phyloP scores from a whole-genome alignment of 208 protist genomes.

The Leishmania arabica region DNA sequence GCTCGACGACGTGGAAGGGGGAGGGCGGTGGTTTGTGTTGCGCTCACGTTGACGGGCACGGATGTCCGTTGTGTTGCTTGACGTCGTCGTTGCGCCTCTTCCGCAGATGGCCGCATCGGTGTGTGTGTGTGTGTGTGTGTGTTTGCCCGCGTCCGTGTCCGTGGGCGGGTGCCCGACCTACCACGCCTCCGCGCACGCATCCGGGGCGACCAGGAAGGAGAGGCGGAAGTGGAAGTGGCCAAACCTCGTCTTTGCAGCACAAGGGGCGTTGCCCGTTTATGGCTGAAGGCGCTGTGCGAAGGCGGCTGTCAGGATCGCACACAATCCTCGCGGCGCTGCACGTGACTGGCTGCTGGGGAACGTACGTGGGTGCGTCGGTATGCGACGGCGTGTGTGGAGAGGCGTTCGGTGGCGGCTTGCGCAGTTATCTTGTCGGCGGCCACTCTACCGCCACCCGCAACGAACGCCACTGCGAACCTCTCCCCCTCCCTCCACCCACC shows the following conservation, averaged over 20 bases:
- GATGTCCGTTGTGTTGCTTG: not conserved
- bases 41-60: not conserved
- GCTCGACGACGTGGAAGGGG: not conserved
- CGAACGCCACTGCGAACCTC: not conserved
- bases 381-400: not conserved
- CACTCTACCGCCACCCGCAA: not conserved
- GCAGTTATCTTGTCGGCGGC: not conserved
- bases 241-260: too few species aligned
- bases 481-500: too few species aligned
- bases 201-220: not conserved
- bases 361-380: not conserved
- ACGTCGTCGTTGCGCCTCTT: not conserved
- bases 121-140: too few species aligned
- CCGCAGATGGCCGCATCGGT: too few species aligned
- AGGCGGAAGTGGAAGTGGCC: not conserved
- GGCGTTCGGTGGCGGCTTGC: not conserved
- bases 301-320: not conserved
- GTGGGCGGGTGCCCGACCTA: too few species aligned
- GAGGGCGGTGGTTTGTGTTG: not conserved
- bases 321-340: not conserved
- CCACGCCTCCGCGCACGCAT: too few species aligned
- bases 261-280: not conserved
- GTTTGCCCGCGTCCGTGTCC: not conserved
- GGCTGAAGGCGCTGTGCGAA: not conserved
- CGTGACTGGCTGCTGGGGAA: too few species aligned